Evolutionary conservation across 257 asterid genomes (phyloP), one percentile per base, ranked within the genome.

Genomic region (Solanum lycopersicoides): DNA sequence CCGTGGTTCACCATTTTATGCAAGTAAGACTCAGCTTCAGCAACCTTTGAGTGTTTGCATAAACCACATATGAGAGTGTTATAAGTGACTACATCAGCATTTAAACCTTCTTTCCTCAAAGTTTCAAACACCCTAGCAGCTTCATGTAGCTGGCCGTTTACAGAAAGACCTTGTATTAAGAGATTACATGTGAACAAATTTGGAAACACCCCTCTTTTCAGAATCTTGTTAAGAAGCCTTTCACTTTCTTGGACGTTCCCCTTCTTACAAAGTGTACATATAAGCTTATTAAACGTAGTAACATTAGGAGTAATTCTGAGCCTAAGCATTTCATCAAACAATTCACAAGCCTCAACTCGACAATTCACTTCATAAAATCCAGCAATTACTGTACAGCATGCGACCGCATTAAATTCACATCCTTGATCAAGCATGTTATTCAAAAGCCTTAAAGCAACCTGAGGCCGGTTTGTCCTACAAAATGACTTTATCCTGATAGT

Each of bases 401-500:
- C 94, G 56, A 95, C 98, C 3, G 98, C 91, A 90, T 97, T 95
- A 75, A 91, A 88, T 82, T 92, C 93, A 41, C 97, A 94, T 68
- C 96, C 97, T 90, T 94, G 98, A 84, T 89, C 76, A 30, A 93
- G 90, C 99, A 95, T 97, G 92, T 93, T 95, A 84, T 93, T 92
- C 87, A 97, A 93, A 88, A 97, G 97, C 93, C 99, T 94, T 82
- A 97, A 88, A 85, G 98, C 99, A 87, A 94, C 96, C 75, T 88
- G 92, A 35, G 98, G 99, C 88, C 98, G 90, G 23, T 88, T 90
- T 0, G 98, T 95, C 89, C 92, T 91, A 89, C 99, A 95, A 89
- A 97, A 97, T 1, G 98, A 95, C 84, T 97, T 97, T 65, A 97
- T 95, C 91, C 99, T 90, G 88, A 97, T 92, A 4, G 99, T 95